Evolutionary conservation across 805 yeast species (phyloP), one percentile per base, ranked within the genome.

Genomic region (Saturnispora sekii): DNA sequence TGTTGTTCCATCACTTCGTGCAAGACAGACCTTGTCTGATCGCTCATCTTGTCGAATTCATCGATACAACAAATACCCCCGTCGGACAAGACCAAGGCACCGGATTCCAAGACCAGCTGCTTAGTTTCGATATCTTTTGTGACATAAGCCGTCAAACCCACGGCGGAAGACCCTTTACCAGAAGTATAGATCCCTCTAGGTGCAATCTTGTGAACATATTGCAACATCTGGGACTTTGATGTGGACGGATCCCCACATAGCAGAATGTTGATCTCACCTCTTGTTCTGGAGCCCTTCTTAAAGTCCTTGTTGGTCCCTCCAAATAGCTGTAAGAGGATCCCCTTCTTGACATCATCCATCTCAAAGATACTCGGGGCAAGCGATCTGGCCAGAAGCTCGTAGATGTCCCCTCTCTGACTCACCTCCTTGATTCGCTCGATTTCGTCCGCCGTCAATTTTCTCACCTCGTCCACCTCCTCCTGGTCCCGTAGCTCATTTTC

Each of bases 1-100:
- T 93, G 98, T 62, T 93, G 98, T 68, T 93, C 98, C 98, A 93
- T 93, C 10, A 93, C 98, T 71, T 93, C 98, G 62, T 93, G 98
- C 44, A 93, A 69, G 10, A 93, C 97, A 8, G 96, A 87, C 57
- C 97, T 72, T 0, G 97, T 90, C 2, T 94, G 68, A 54, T 93
- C 97, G 44, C 83, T 76, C 98, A 93, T 93, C 65, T 93, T 93
- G 67, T 93, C 98, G 60, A 90, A 93, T 70, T 93, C 98, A 69
- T 93, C 98, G 61, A 93, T 93, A 66, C 98, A 93, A 68, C 98
- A 93, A 36, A 93, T 81, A 72, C 98, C 98, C 47, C 97, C 97
- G 65, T 93, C 98, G 9, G 96, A 86, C 37, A 93, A 70, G 11
- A 93, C 97, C 51, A 93, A 72, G 0, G 99, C 99, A 62, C 99